Evolutionary conservation across 169 alveolate species (phyloP).

Genomic region (Plasmodium inui): DNA sequence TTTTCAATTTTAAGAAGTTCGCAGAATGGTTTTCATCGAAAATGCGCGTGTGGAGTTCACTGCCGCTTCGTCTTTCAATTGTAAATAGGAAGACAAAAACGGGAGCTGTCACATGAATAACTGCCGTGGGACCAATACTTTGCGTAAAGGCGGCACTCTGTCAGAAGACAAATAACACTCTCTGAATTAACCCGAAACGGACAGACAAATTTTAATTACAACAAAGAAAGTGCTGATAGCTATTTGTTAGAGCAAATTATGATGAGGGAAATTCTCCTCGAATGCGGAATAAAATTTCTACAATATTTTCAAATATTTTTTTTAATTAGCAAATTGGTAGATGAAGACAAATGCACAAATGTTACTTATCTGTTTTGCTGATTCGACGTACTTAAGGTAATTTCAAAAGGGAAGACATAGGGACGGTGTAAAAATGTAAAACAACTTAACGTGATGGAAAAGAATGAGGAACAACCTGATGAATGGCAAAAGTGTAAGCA

Average conservation of each 20-base stretch:
- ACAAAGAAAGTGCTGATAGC: background rate
- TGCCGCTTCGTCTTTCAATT: background rate
- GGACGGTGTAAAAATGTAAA: slow-evolving; percentile 9
- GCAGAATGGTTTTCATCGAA: background rate
- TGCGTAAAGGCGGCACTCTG: background rate
- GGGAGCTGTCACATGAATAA: background rate
- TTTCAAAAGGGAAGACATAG: background rate
- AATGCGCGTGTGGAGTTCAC: background rate
- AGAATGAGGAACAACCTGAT: background rate
- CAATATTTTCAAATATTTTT: background rate
- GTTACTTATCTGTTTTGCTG: background rate
- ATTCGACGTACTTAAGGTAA: background rate
- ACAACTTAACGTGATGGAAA: background rate
- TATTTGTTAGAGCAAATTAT: background rate
- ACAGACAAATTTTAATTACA: background rate
- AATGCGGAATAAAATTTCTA: background rate
- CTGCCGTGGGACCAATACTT: background rate
- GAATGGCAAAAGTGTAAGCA: background rate
- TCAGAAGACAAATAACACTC: background rate
- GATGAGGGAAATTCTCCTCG: background rate
- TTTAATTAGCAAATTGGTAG: background rate
- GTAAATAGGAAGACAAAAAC: background rate
- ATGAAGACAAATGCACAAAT: background rate
- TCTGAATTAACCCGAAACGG: background rate
- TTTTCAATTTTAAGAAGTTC: background rate